Base-by-base conservation (phyloP, 1,284 basidiomycete species). In the Kwoniella shivajii region DNA sequence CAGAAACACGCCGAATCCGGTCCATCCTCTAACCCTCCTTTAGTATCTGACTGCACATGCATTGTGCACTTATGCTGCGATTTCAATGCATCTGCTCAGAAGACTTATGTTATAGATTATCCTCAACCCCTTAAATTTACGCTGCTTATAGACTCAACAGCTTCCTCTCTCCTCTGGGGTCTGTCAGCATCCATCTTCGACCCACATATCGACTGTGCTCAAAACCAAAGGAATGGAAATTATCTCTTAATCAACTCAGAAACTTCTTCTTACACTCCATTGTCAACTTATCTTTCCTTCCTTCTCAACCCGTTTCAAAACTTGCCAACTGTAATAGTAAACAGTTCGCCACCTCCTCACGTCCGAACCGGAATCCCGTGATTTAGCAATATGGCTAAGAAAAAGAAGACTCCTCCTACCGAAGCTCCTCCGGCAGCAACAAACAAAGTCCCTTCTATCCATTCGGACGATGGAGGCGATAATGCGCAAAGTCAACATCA, bases 311-410 rank as follows among this genome's bases (percentile, higher is more conserved):
- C n/a, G n/a, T n/a, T n/a, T n/a, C n/a, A n/a, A n/a, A n/a, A n/a
- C 20, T 39, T 11, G 20, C 20, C 13, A 39, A 11, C 38, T 14
- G 38, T 39, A n/a, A n/a, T n/a, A 39, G 38, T 39, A 6, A 29
- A 11, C 37, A 26, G 5, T 24, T 43, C 27, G 41, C 24, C 20
- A 26, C 41, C 41, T 16, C 41, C 22, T 43, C 22, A 43, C 41
- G 22, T 24, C 6, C 41, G 26, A 22, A 22, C 18, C 18, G 27
- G 13, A 36, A 50, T 41, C 22, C 48, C 48, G 27, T 41, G 29
- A 36, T 50, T 26, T 27, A 22, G 33, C 56, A 52, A 9, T 7
- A 58, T 58, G 56, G 56, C 50, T 18, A 58, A 54, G n/a, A 44
- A 31, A 24, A 58, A 58, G 45, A 44, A 43, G 26, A 47, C 48